A percentile compares a stretch with the other conserved stretches of the same genome.
These are phyloP conservation scores for Obba rivulosa DNA, from an alignment of 768 basidiomycete genomes.

Conservation along the genomic window DNA sequence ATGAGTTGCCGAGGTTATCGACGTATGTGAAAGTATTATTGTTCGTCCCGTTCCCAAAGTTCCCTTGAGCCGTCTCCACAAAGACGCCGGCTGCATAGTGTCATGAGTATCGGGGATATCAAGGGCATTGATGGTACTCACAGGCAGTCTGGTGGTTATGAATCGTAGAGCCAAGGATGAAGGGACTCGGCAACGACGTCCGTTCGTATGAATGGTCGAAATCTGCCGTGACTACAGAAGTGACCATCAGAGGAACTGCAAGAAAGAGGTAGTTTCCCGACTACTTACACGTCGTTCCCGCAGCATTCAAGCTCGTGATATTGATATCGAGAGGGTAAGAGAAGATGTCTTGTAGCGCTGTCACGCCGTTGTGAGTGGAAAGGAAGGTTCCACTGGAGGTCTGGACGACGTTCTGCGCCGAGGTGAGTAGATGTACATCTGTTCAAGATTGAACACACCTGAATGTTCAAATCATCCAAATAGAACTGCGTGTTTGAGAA, in stretches of 20 bases:
- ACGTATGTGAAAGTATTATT: constrained; percentile 61
- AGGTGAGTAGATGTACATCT: neutral
- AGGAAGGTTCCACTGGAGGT: constrained; percentile 39
- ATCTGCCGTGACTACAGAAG: constrained; percentile 37
- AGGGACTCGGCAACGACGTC: constrained; percentile 49
- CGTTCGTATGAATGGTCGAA: constrained; percentile 73
- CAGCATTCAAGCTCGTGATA: constrained; percentile 26
- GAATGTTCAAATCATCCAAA: constrained; percentile 38
- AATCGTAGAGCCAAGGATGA: constrained; percentile 54
- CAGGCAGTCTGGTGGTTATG: constrained; percentile 54
- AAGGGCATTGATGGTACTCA: constrained; percentile 22
- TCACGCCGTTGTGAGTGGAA: constrained; percentile 45
- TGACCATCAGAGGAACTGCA: neutral
- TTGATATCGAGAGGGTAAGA: constrained; percentile 47
- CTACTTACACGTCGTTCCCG: constrained; percentile 28
- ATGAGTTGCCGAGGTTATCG: constrained; percentile 60
- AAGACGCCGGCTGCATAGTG: neutral
- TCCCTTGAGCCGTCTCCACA: neutral
- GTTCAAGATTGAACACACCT: constrained; percentile 23
- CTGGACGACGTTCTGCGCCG: constrained; percentile 44
- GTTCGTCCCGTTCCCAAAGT: constrained; percentile 58
- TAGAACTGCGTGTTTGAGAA: constrained; percentile 64
- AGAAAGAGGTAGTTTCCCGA: neutral
- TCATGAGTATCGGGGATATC: neutral
- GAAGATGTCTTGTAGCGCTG: constrained; percentile 44